phyloP scores from a whole-genome alignment of 2,329 filamentous ascomycete species.

The Xylariaceae sp. region DNA sequence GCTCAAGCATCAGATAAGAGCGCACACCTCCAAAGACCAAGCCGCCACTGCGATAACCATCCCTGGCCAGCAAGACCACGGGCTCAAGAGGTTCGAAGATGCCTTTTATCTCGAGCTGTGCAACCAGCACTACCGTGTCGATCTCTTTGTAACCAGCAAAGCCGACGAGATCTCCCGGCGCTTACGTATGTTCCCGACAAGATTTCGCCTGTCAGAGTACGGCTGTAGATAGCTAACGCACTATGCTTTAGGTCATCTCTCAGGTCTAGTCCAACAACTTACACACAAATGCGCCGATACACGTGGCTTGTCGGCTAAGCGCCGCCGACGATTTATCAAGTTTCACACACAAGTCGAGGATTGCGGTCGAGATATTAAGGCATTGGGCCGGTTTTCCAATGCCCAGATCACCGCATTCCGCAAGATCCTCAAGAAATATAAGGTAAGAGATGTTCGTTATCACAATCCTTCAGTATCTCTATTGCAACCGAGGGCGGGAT shows the following conservation, averaged over 20 bases:
- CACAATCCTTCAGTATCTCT: background rate
- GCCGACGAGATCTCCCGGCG: conserved; percentile 71
- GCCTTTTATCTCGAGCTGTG: conserved; percentile 68
- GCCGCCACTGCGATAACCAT: conserved; percentile 63
- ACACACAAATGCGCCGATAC: conserved; percentile 40
- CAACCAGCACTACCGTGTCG: conserved; percentile 71
- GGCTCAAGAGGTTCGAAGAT: conserved; percentile 62
- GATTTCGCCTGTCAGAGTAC: background rate
- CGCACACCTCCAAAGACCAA: conserved; percentile 68
- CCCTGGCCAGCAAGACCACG: conserved; percentile 62
- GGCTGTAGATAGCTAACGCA: background rate
- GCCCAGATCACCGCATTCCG: conserved; percentile 73
- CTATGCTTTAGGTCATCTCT: conserved; percentile 42
- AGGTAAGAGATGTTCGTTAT: conserved; percentile 39
- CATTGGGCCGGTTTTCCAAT: conserved; percentile 61
- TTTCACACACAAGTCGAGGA: conserved; percentile 50
- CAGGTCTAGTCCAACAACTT: conserved; percentile 44
- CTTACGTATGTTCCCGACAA: conserved; percentile 49
- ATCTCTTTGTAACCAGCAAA: conserved; percentile 76
- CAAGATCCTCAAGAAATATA: conserved; percentile 84
- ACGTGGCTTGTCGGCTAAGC: conserved; percentile 39
- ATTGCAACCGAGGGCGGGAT: background rate
- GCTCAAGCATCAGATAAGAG: conserved; percentile 79
- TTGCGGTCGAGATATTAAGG: conserved; percentile 68
- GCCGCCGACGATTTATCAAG: conserved; percentile 49